Percentiles rank a stretch among this genome's conserved stretches.
Conservation (phyloP, 495 filamentous ascomycete genomes). For the Hyaloscypha hepaticicola region DNA sequence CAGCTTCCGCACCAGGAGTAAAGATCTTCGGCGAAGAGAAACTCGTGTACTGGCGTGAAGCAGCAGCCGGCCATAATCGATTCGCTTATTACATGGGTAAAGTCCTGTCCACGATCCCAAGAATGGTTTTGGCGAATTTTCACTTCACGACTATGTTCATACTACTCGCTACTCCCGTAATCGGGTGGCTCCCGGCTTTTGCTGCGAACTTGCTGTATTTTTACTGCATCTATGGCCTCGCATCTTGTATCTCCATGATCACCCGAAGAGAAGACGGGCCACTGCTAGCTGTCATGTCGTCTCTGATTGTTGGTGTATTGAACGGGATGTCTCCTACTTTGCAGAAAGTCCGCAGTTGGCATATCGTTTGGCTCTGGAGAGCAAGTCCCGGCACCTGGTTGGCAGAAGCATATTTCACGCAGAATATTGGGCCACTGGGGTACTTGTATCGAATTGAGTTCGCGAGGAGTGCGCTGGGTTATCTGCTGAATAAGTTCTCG, state of each 20-base stretch:
- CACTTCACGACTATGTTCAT: constrained; percentile 56
- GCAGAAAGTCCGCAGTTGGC: constrained; percentile 47
- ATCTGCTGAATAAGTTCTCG: constrained; percentile 38
- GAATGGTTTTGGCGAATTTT: constrained; percentile 50
- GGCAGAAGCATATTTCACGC: constrained; percentile 53
- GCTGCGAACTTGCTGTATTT: constrained; percentile 53
- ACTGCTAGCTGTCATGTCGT: constrained; percentile 46
- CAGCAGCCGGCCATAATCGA: constrained; percentile 52
- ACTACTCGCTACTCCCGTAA: constrained; percentile 49
- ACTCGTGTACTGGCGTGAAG: constrained; percentile 50
- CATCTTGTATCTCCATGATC: constrained; percentile 49
- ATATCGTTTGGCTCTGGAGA: constrained; percentile 56
- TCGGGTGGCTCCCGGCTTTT: constrained; percentile 44
- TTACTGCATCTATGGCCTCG: constrained; percentile 58
- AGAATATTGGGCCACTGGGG: constrained; percentile 44
- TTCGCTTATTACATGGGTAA: constrained; percentile 59
- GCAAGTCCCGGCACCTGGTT: constrained; percentile 54
- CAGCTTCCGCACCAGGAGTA: constrained; percentile 52
- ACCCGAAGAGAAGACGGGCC: constrained; percentile 48
- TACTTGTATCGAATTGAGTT: constrained; percentile 47
- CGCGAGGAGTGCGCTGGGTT: constrained; percentile 39
- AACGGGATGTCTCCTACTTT: constrained; percentile 51
- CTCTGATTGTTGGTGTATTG: constrained; percentile 48
- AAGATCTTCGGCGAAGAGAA: constrained; percentile 58
- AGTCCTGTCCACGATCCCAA: constrained; percentile 44